Evolutionary conservation across 257 asterid genomes (phyloP).

Genomic region (Solanum neorickii): DNA sequence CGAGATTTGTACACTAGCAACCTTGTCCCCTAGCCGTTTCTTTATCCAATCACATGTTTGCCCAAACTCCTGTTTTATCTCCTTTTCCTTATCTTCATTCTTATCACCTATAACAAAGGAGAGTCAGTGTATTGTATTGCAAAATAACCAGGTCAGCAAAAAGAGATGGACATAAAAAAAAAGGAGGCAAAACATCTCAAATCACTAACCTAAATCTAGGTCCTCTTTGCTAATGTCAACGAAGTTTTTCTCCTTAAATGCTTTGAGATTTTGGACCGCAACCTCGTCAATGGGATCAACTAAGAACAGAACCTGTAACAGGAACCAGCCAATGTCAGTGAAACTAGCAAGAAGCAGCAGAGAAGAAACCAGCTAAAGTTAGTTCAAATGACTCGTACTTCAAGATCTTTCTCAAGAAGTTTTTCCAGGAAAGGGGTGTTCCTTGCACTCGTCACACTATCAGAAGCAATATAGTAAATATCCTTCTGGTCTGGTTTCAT

Average conservation of each 20-base stretch:
- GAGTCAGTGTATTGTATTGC: not conserved
- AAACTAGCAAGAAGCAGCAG: not conserved
- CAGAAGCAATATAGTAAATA: constrained; percentile 82
- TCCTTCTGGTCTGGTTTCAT: constrained; percentile 91
- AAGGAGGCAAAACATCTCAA: not conserved
- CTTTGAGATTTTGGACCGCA: constrained; percentile 79
- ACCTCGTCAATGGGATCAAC: constrained; percentile 97
- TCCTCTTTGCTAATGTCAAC: constrained; percentile 96
- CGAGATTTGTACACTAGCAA: constrained; percentile 86
- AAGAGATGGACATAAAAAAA: not conserved
- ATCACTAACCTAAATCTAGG: constrained; percentile 77
- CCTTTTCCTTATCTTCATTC: constrained; percentile 79
- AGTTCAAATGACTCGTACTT: constrained; percentile 30
- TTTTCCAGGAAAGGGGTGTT: constrained; percentile 94
- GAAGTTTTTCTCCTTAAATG: constrained; percentile 77
- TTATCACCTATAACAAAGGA: constrained; percentile 55
- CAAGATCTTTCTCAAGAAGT: constrained; percentile 80
- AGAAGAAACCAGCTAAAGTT: not conserved
- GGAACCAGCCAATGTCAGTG: not conserved
- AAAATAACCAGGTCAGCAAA: not conserved
- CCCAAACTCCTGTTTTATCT: constrained; percentile 80
- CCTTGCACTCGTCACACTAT: constrained; percentile 82
- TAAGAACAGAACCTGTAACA: constrained; percentile 67
- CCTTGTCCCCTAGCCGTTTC: constrained; percentile 66
- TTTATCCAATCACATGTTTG: constrained; percentile 91